Evolutionary conservation across 352 stramenopile species (phyloP).

Genomic region (Phytophthora pistaciae): DNA sequence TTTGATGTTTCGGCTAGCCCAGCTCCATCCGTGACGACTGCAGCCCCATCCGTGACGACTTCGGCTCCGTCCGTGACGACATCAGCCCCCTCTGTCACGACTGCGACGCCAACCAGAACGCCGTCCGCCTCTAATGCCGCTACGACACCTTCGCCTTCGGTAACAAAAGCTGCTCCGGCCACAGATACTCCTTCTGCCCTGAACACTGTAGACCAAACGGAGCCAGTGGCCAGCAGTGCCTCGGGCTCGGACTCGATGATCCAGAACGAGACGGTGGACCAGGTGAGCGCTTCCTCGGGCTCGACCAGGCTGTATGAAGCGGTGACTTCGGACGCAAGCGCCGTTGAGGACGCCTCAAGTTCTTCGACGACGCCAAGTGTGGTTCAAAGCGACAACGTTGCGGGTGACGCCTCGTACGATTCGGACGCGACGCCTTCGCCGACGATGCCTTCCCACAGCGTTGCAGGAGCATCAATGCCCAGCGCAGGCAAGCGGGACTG

Average conservation of each 20-base stretch:
- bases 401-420: conserved; percentile 9
- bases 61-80: conserved; percentile 11
- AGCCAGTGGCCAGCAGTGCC: not conserved
- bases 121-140: conserved; percentile 6
- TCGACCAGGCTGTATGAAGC: conserved; percentile 15
- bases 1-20: conserved; percentile 41
- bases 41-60: conserved; percentile 5
- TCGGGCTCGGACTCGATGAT: conserved; percentile 17
- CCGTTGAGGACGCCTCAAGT: not conserved
- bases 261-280: conserved; percentile 16
- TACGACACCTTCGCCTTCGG: not conserved
- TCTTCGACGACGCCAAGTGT: not conserved
- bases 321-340: conserved; percentile 7
- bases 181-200: conserved; percentile 14
- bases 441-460: not conserved
- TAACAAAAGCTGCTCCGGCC: not conserved
- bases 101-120: conserved; percentile 8
- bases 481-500: conserved; percentile 18
- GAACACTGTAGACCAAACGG: conserved; percentile 13
- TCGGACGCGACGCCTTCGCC: not conserved
- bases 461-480: conserved; percentile 6
- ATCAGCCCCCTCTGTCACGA: conserved; percentile 16
- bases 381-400: not conserved
- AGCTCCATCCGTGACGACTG: conserved; percentile 5
- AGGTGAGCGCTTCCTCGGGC: conserved; percentile 12